Conservation (phyloP, 2,329 filamentous ascomycete genomes). For the Alternaria longipes region DNA sequence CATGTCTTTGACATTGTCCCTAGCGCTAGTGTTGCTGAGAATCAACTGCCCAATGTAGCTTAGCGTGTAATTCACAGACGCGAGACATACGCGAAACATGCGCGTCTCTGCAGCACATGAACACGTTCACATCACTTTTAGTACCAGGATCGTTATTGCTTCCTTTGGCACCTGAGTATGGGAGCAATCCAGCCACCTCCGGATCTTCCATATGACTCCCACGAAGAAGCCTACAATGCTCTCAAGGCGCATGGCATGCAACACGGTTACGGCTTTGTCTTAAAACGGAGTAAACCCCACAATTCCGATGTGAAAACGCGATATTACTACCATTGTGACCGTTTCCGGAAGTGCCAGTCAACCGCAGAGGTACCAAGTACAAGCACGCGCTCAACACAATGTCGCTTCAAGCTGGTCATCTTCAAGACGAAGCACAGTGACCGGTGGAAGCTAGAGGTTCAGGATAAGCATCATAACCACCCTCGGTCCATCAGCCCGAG, state of each 20-base stretch:
- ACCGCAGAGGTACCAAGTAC: slow-evolving; percentile 15
- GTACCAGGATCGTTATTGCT: too few species aligned
- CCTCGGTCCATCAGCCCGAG: slow-evolving; percentile 18
- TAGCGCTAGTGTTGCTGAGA: slow-evolving; percentile 15
- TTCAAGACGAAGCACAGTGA: slow-evolving; percentile 20
- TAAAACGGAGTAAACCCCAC: slow-evolving; percentile 23
- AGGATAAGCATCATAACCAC: slow-evolving; percentile 20
- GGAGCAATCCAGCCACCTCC: slow-evolving; percentile 18
- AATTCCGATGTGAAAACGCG: slow-evolving; percentile 22
- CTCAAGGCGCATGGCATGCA: slow-evolving; percentile 23
- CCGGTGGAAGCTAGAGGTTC: slow-evolving; percentile 16
- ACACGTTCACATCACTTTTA: neutral
- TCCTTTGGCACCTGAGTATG: slow-evolving; percentile 7
- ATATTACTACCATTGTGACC: slow-evolving; percentile 17
- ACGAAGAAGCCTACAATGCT: slow-evolving; percentile 25
- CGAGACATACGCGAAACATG: slow-evolving; percentile 10
- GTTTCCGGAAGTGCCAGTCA: slow-evolving; percentile 5
- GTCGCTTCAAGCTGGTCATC: slow-evolving; percentile 21
- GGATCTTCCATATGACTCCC: slow-evolving; percentile 20
- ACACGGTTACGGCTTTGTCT: slow-evolving; percentile 25
- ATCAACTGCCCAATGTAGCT: slow-evolving; percentile 4
- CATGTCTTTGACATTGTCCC: slow-evolving; percentile 11
- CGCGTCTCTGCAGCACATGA: slow-evolving; percentile 12
- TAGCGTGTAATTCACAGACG: slow-evolving; percentile 21
- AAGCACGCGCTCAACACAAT: slow-evolving; percentile 18